A percentile compares a stretch with the other conserved stretches of the same genome.
phyloP scores from a whole-genome alignment of 768 basidiomycete species.

The Rhodocollybia butyracea region DNA sequence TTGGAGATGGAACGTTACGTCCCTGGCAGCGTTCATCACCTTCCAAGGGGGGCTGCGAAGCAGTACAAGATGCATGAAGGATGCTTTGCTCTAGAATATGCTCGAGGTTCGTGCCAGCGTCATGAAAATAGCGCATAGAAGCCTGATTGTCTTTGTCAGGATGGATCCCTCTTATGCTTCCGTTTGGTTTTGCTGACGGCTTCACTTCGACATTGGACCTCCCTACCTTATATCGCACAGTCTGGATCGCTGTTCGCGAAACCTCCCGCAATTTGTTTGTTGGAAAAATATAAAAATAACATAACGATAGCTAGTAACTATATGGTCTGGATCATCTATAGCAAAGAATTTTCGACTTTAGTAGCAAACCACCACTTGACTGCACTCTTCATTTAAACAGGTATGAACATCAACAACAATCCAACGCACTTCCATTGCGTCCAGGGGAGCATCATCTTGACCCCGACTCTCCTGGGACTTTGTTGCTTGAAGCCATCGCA shows the following conservation, averaged over 20 bases:
- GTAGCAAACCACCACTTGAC: no score
- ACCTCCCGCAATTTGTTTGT: constrained; percentile 77
- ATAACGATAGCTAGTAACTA: no score
- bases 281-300: constrained; percentile 86
- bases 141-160: constrained; percentile 42
- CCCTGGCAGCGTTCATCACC: constrained; percentile 80
- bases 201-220: constrained; percentile 89
- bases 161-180: constrained; percentile 96
- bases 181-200: constrained; percentile 87
- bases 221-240: constrained; percentile 76
- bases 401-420: no score
- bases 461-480: no score
- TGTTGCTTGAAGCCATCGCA: no score
- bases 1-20: constrained; percentile 84
- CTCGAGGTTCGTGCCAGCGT: constrained; percentile 60
- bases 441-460: no score
- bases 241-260: constrained; percentile 76
- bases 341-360: no score
- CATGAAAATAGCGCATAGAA: background rate
- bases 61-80: constrained; percentile 99
- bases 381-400: no score
- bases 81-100: constrained; percentile 95
- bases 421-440: no score
- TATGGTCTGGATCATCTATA: no score
- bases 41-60: constrained; percentile 81